Evolutionary conservation across 805 yeast species (phyloP).

Genomic region (Metschnikowia corniflorae): DNA sequence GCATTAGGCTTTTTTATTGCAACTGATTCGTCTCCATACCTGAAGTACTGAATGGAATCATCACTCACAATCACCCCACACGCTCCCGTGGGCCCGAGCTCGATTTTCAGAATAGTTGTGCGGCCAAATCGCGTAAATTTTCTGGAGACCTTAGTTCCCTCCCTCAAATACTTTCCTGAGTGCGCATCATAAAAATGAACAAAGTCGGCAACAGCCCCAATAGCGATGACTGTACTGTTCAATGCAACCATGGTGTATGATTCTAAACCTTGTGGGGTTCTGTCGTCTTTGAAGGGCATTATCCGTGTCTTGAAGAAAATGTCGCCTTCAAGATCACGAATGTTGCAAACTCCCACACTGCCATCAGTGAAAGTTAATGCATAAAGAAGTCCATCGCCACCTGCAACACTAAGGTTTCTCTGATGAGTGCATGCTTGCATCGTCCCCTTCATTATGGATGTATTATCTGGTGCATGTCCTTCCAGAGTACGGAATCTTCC

Average conservation of each 20-base stretch:
- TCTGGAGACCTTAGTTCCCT: slow-evolving; percentile 15
- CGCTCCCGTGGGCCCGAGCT: slow-evolving; percentile 14
- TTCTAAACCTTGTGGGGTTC: slow-evolving; percentile 22
- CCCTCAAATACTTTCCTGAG: slow-evolving; percentile 18
- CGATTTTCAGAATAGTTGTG: slow-evolving; percentile 16
- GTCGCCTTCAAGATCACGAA: slow-evolving; percentile 26
- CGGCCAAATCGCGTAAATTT: slow-evolving; percentile 13
- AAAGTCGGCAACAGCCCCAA: slow-evolving; percentile 19
- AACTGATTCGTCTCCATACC: slow-evolving; percentile 13
- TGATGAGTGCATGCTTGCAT: slow-evolving; percentile 8
- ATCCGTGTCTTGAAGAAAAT: slow-evolving; percentile 14
- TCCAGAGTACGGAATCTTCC: not conserved
- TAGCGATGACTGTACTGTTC: slow-evolving; percentile 29
- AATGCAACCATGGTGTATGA: slow-evolving; percentile 29
- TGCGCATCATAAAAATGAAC: slow-evolving; percentile 20
- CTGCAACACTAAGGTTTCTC: slow-evolving; percentile 26
- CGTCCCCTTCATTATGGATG: slow-evolving; percentile 15
- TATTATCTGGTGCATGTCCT: slow-evolving; percentile 15
- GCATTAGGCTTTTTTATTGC: slow-evolving; percentile 15
- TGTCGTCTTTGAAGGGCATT: slow-evolving; percentile 16
- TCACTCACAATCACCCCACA: slow-evolving; percentile 18
- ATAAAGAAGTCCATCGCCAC: slow-evolving; percentile 40
- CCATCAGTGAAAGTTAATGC: slow-evolving; percentile 40
- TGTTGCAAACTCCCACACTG: slow-evolving; percentile 40
- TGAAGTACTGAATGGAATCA: slow-evolving; percentile 17